These are phyloP conservation scores for Claviceps citrina DNA, from an alignment of 2,329 filamentous ascomycete genomes.

Conservation along the genomic window DNA sequence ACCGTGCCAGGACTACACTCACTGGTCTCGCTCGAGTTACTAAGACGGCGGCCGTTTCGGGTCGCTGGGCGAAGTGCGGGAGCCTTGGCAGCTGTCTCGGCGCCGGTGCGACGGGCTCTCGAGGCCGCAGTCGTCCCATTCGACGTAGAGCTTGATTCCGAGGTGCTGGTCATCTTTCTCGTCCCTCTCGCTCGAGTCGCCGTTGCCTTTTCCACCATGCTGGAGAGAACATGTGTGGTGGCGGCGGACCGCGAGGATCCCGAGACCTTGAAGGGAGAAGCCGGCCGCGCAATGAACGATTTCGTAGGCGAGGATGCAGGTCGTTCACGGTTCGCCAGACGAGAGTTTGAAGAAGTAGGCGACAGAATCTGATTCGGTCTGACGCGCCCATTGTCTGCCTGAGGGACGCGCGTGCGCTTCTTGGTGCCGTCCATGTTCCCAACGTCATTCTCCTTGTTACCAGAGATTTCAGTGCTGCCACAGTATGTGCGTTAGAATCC, in stretches of 20 bases:
- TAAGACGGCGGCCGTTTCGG: slow-evolving; percentile 36
- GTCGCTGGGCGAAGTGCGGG: slow-evolving; percentile 24
- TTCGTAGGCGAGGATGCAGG: slow-evolving; percentile 40
- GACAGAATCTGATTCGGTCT: slow-evolving; percentile 52
- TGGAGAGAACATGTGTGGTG: slow-evolving; percentile 33
- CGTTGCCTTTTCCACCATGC: slow-evolving; percentile 47
- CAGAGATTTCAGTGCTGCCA: slow-evolving; percentile 45
- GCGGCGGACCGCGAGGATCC: slow-evolving; percentile 24
- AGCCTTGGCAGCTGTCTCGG: slow-evolving; percentile 19
- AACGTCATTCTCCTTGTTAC: slow-evolving; percentile 65
- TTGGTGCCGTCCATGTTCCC: slow-evolving; percentile 49
- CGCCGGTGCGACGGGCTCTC: slow-evolving; percentile 20
- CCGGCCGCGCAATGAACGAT: slow-evolving; percentile 40
- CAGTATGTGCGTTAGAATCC: slow-evolving; percentile 4
- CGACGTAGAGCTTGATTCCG: slow-evolving; percentile 28
- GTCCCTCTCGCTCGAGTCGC: slow-evolving; percentile 33
- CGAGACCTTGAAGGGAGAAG: slow-evolving; percentile 45
- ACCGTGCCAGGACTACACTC: slow-evolving; percentile 50
- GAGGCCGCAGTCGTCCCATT: slow-evolving; percentile 18
- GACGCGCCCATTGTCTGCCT: slow-evolving; percentile 22
- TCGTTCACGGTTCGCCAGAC: slow-evolving; percentile 36
- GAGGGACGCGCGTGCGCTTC: slow-evolving; percentile 40
- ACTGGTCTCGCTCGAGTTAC: slow-evolving; percentile 46
- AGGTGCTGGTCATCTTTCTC: slow-evolving; percentile 31
- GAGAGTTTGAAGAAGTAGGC: slow-evolving; percentile 68